Base-by-base conservation (phyloP, 2,329 filamentous ascomycete genomes). In the Penicillium griseofulvum region DNA sequence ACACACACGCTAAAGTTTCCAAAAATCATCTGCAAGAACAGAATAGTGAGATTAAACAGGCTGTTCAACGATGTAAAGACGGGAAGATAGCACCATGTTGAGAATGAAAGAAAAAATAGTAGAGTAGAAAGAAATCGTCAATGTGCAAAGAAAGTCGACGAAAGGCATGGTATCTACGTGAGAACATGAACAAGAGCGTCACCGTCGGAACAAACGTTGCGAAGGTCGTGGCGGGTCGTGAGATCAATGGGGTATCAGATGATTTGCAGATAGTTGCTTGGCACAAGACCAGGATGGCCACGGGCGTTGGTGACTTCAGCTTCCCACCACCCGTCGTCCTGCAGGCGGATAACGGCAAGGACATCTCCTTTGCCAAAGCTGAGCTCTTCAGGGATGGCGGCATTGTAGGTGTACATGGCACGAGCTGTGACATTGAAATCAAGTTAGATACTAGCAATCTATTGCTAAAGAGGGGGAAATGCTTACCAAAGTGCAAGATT, bases 321-420 rank as follows among this genome's bases (percentile, higher is more conserved):
- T 77, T 99, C 94, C 94, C 95, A 99, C 94, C 94, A 99, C 19
- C 94, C 94, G 70, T 99, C 94, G 71, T 99, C 94, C 75, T 99
- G 94, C 67, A 96, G 85, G 57, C 92, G 83, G 44, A 97, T 79
- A 14, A 99, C 87, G 2, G 93, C 91, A 14, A 99, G 80, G 56
- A 93, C 86, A 69, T 99, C 95, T 45, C 92, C 92, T 78, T 99
- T 99, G 44, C 82, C 81, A 73, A 99, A 99, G 14, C 89, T 88
- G 19, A 99, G 79, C 75, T 99, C 95, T 71, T 97, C 94, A 0
- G 93, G 91, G 55, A 99, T 99, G 22, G 91, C 93, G 2, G 94
- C 91, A 68, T 89, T 86, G 73, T 99, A 99, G 78, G 90, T 86
- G 74, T 97, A 99, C 79, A 97, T 82, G 26, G 94, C 93, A 39